Percentiles rank a stretch among this genome's conserved stretches.
phyloP scores from a whole-genome alignment of 1,139 yeast species.

The Kazachstania sp. region DNA sequence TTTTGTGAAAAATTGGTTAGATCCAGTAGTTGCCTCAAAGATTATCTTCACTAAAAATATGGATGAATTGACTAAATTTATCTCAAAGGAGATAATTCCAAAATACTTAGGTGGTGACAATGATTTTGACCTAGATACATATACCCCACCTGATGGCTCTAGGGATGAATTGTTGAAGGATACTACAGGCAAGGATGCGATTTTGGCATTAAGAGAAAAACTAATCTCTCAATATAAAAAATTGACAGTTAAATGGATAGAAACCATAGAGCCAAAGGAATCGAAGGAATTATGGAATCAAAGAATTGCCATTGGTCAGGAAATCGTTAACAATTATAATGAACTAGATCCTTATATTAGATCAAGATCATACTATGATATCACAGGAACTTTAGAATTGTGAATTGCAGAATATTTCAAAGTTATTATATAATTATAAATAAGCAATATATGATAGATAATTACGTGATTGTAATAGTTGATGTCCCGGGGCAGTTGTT shows the following conservation, averaged over 20 bases:
- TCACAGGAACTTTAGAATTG: slow-evolving; percentile 39
- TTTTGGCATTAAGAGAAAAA: slow-evolving; percentile 41
- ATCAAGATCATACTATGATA: slow-evolving; percentile 58
- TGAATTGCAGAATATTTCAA: slow-evolving; percentile 8
- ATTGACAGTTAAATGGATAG: slow-evolving; percentile 62
- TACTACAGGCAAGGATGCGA: slow-evolving; percentile 34
- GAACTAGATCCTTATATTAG: slow-evolving; percentile 65
- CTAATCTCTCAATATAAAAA: slow-evolving; percentile 43
- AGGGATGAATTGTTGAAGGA: slow-evolving; percentile 42
- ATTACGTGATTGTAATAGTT: too few relatives aligned
- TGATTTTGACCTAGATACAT: slow-evolving; percentile 35
- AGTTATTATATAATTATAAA: too few relatives aligned
- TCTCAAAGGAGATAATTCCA: slow-evolving; percentile 49
- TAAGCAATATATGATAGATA: too few relatives aligned
- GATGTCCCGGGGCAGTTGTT: too few relatives aligned
- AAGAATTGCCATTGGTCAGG: slow-evolving; percentile 42
- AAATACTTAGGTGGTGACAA: slow-evolving; percentile 60
- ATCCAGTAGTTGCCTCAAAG: slow-evolving; percentile 80
- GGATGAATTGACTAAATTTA: slow-evolving; percentile 50
- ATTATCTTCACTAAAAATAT: slow-evolving; percentile 59
- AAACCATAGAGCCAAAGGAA: slow-evolving; percentile 39
- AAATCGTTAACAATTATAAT: slow-evolving; percentile 49
- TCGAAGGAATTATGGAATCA: slow-evolving; percentile 37
- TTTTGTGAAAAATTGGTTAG: slow-evolving; percentile 75
- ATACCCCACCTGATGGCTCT: slow-evolving; percentile 38